A percentile compares a stretch with the other conserved stretches of the same genome.
Evolutionary conservation across 805 yeast species (phyloP).

Genomic region (Debaryomyces hansenii): DNA sequence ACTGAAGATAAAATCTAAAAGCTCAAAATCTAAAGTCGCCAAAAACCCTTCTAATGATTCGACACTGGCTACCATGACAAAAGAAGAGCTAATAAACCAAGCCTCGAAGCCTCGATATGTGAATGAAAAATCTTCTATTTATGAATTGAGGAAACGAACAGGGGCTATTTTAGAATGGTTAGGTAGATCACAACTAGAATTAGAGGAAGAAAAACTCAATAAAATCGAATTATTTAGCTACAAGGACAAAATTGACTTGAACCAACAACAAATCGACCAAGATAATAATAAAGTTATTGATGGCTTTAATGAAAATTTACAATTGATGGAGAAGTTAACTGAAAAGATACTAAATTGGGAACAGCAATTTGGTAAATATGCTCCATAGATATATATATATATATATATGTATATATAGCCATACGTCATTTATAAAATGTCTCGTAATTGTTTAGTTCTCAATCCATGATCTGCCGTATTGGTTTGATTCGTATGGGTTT

Average conservation of each 20-base stretch:
- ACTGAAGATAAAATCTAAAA: constrained; percentile 4
- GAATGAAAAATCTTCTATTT: constrained; percentile 66
- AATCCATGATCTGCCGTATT: constrained; percentile 9
- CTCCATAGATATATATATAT: constrained; percentile 36
- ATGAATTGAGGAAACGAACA: constrained; percentile 85
- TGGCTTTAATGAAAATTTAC: constrained; percentile 59
- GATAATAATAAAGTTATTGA: constrained; percentile 32
- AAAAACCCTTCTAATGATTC: constrained; percentile 10
- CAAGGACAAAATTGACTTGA: constrained; percentile 34
- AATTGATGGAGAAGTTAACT: constrained; percentile 71
- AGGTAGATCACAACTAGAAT: constrained; percentile 80
- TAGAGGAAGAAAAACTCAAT: constrained; percentile 69
- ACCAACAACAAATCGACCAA: constrained; percentile 14
- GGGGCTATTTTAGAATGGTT: constrained; percentile 90
- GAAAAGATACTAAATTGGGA: constrained; percentile 78
- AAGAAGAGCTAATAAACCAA: constrained; percentile 57
- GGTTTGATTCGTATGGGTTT: constrained; percentile 1
- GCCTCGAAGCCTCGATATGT: constrained; percentile 86
- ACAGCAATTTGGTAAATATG: constrained; percentile 58
- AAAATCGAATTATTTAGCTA: constrained; percentile 49
- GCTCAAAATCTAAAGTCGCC: neutral
- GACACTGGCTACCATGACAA: constrained; percentile 16
- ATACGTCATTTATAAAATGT: constrained; percentile 16
- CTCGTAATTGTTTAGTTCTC: constrained; percentile 38
- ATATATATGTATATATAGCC: too few relatives aligned